Evolutionary conservation across 1,284 basidiomycete species (phyloP).

Genomic region (Ceratobasidium papillatum): DNA sequence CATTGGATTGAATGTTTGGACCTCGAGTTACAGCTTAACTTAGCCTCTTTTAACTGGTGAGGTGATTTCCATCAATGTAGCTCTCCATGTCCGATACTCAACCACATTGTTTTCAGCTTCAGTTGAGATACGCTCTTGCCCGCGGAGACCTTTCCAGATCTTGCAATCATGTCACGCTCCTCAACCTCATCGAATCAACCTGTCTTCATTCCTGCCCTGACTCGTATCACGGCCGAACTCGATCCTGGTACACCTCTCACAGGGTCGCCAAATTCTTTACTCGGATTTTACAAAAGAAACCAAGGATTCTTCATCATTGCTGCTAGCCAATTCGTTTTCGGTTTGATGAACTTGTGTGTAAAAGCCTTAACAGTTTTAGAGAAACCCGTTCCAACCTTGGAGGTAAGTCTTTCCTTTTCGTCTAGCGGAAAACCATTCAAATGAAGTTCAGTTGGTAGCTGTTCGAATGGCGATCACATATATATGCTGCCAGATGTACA

Average conservation of each 20-base stretch:
- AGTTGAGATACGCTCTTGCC: too few species aligned
- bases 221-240: neutral
- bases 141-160: too few species aligned
- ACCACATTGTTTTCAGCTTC: too few species aligned
- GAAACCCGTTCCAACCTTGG: constrained; percentile 35
- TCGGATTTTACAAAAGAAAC: constrained; percentile 31
- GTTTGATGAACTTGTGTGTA: constrained; percentile 37
- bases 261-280: neutral
- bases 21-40: too few species aligned
- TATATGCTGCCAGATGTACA: constrained; percentile 29
- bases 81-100: too few species aligned
- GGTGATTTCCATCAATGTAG: too few species aligned
- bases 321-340: constrained; percentile 36
- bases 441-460: neutral
- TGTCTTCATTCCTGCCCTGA: constrained; percentile 14
- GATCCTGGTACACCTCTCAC: neutral
- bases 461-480: constrained; percentile 33
- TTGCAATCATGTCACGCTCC: constrained; percentile 13
- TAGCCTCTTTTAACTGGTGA: too few species aligned
- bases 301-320: constrained; percentile 39
- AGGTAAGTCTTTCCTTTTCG: constrained; percentile 6
- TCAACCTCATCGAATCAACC: constrained; percentile 2
- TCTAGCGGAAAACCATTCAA: neutral
- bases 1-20: too few species aligned
- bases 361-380: constrained; percentile 32